Evolutionary conservation across 768 basidiomycete species (phyloP).

Genomic region (Boletus sp.): DNA sequence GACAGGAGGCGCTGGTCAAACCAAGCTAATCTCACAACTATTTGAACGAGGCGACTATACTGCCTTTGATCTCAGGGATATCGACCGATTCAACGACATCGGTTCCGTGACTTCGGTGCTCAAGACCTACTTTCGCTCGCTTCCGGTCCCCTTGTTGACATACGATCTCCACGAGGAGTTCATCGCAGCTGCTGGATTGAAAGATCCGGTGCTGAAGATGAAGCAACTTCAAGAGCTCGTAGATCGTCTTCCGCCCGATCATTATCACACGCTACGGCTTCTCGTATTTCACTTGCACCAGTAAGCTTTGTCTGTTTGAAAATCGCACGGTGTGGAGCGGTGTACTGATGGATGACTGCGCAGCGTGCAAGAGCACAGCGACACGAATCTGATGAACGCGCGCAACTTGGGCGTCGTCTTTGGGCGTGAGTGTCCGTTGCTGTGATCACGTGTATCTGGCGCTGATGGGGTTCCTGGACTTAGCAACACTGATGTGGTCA

Average conservation of each 20-base stretch:
- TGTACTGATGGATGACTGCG: neutral
- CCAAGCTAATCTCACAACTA: slow-evolving; percentile 88
- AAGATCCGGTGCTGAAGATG: slow-evolving; percentile 60
- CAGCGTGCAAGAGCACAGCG: slow-evolving; percentile 62
- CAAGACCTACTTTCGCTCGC: slow-evolving; percentile 93
- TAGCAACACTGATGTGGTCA: slow-evolving; percentile 94
- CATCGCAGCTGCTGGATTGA: slow-evolving; percentile 68
- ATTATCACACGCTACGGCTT: slow-evolving; percentile 79
- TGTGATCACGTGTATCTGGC: neutral
- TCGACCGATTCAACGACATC: slow-evolving; percentile 94
- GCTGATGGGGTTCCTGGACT: slow-evolving; percentile 4
- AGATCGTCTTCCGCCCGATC: slow-evolving; percentile 76
- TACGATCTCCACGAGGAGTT: slow-evolving; percentile 91
- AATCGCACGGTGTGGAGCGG: neutral
- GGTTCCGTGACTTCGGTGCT: slow-evolving; percentile 95
- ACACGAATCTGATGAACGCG: slow-evolving; percentile 89
- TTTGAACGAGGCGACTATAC: slow-evolving; percentile 92
- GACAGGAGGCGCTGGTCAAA: slow-evolving; percentile 89
- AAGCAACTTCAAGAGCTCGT: slow-evolving; percentile 66
- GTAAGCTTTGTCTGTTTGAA: slow-evolving; percentile 40
- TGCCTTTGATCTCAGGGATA: slow-evolving; percentile 84
- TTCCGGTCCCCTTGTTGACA: slow-evolving; percentile 89
- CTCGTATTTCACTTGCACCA: slow-evolving; percentile 88
- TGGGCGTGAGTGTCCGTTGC: slow-evolving; percentile 69
- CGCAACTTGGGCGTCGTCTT: slow-evolving; percentile 97